A percentile compares a stretch with the other conserved stretches of the same genome.
Conservation (phyloP, 306 rosid genomes). For the Morella rubra region DNA sequence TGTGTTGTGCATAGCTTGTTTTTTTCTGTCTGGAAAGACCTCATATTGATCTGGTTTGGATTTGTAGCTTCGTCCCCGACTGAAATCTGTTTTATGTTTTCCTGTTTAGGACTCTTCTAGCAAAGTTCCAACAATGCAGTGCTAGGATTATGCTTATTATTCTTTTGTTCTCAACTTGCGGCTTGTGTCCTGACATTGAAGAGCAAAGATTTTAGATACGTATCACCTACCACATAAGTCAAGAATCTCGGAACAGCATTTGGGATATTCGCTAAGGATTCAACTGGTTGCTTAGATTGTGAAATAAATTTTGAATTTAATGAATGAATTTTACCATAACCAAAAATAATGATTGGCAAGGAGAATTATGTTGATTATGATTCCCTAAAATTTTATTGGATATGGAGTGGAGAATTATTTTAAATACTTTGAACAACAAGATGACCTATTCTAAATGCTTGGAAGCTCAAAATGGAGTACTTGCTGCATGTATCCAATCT, state of each 20-base stretch:
- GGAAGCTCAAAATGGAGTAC: background rate
- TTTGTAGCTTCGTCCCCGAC: background rate
- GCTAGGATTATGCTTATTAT: background rate
- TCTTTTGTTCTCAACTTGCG: background rate
- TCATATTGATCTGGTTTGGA: background rate
- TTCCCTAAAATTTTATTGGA: no score
- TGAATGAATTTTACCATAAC: background rate
- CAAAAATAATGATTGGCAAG: background rate
- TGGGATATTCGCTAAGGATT: background rate
- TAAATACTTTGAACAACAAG: background rate
- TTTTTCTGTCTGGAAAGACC: background rate
- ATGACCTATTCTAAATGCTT: background rate
- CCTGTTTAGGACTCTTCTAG: background rate
- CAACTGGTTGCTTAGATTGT: background rate
- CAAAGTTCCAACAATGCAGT: background rate
- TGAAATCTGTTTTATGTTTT: background rate
- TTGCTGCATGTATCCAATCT: background rate
- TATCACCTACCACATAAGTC: background rate
- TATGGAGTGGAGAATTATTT: background rate
- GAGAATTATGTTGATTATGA: background rate
- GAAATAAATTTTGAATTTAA: background rate
- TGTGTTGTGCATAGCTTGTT: background rate
- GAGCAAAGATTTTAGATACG: background rate
- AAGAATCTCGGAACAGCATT: background rate
- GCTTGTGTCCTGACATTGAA: background rate